Base-by-base conservation (phyloP, 179 eudicot species). In the Beta macrorhiza region DNA sequence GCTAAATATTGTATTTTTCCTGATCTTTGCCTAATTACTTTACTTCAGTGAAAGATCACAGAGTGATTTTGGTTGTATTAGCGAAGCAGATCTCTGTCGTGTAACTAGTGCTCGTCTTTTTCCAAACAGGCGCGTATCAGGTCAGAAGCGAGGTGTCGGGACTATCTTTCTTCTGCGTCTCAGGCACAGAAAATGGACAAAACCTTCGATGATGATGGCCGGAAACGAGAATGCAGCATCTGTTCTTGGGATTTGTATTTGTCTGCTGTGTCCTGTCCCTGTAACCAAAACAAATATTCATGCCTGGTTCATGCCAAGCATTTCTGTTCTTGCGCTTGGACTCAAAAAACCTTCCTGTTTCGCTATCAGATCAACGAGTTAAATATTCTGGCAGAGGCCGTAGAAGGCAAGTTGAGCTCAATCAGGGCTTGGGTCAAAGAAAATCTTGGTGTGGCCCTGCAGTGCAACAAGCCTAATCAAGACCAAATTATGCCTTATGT, bases 281-380 rank as follows among this genome's bases (percentile, higher is more conserved):
- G 98, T 80, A 89, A 82, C 45, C 94, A 89, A 0, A 86, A 81
- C 59, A 88, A 58, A 84, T 93, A 86, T 81, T 77, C 94, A 29
- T 95, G 99, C 75, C 87, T 92, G 45, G 81, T 76, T 74, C 99
- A 95, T 80, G 81, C 93, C 42, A 90, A 90, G 84, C 82, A 87
- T 79, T 85, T 91, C 47, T 95, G 98, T 82, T 78, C 88, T 13
- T 93, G 98, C 83, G 74, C 92, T 72, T 90, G 93, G 95, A 80
- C 81, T 55, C 82, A 82, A 57, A 89, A 85, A 83, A 69, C 76
- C 65, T 88, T 93, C 77, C 85, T 87, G 56, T 87, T 87, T 68
- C 93, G 97, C 20, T 87, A 91, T 76, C 79, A 82, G 17, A 88
- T 87, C 32, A 57, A 59, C 9, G 97, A 95, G 68, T 83, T 95